Base-by-base conservation (phyloP, 1,139 yeast genomes). In the Blastobotrys buckinghamii region DNA sequence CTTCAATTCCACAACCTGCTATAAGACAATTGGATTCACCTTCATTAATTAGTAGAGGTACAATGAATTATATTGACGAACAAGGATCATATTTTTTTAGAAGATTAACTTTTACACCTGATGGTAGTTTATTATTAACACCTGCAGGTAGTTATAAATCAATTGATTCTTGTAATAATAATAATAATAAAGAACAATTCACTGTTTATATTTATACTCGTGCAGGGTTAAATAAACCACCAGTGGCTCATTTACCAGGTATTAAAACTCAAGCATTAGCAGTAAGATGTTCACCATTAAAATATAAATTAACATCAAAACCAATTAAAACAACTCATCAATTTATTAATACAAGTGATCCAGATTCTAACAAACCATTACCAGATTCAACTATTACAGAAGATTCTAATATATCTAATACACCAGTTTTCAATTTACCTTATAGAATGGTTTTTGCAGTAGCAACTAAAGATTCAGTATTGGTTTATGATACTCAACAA, bases 81-180 rank as follows among this genome's bases (percentile, higher is more conserved):
- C 81, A 95, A 0, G 73, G 90, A 33, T 88, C 88, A 50, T 84
- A 96, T 1, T 92, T 94, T 63, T 92, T 92, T 71, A 73, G 99
- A 53, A 71, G 98, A 51, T 72, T 90, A 50, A 67, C 82, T 0
- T 88, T 89, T 61, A 83, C 97, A 0, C 96, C 96, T 0, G 97
- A 94, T 65, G 99, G 99, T 0, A 73, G 76, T 47, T 65, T 92
- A 39, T 68, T 92, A 35, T 68, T 92, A 17, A 80, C 95, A 0
- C 96, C 98, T 0, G 82, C 95, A 46, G 97, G 97, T 0, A 72
- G 84, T 17, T 79, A 72, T 64, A 78, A 71, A 54, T 42, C 47
- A 15, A 36, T 50, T 35, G 49, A 35, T n/a, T 35, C 38, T 9
- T 4, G 7, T 5, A 38, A 19, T 6, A 15, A 34, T 34, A 26